Evolutionary conservation across 169 alveolate genomes (phyloP).

Genomic region (Plasmodium coatneyi): DNA sequence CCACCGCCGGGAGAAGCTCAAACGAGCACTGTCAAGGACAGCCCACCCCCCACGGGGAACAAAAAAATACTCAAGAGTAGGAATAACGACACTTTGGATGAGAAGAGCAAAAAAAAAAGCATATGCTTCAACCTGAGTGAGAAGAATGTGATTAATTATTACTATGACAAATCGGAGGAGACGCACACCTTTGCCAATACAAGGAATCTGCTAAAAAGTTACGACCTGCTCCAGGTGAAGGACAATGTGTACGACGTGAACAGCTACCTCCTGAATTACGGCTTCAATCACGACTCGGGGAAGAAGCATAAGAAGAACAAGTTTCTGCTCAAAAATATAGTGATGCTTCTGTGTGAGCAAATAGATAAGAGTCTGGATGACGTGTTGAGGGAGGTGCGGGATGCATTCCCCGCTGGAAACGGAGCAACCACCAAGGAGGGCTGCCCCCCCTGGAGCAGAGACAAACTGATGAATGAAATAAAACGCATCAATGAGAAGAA

Average conservation of each 20-base stretch:
- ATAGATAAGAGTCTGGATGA: slow-evolving; percentile 46
- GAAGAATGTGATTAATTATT: slow-evolving; percentile 28
- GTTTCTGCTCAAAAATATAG: slow-evolving; percentile 33
- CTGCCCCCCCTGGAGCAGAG: background rate
- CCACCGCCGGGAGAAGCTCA: background rate
- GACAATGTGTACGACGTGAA: slow-evolving; percentile 12
- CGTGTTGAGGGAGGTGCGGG: slow-evolving; percentile 1
- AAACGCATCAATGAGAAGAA: slow-evolving; percentile 25
- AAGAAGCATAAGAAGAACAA: slow-evolving; percentile 32
- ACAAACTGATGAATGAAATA: slow-evolving; percentile 25
- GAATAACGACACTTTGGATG: background rate
- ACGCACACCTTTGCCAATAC: background rate
- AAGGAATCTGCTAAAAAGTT: background rate
- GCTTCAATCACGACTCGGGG: slow-evolving; percentile 9
- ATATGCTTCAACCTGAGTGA: slow-evolving; percentile 28
- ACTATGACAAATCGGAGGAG: slow-evolving; percentile 21
- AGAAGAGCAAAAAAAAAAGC: slow-evolving; percentile 13
- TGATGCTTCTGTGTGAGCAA: slow-evolving; percentile 9
- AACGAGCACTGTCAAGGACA: background rate
- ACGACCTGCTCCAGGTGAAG: slow-evolving; percentile 6
- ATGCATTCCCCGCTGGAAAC: background rate
- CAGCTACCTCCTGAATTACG: slow-evolving; percentile 31
- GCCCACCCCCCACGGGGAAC: background rate
- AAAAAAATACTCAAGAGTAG: slow-evolving; percentile 25
- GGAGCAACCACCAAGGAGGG: background rate